These are phyloP conservation scores for Acanthamoeba healyi DNA, from an alignment of 208 protist genomes.

Conservation along the genomic window DNA sequence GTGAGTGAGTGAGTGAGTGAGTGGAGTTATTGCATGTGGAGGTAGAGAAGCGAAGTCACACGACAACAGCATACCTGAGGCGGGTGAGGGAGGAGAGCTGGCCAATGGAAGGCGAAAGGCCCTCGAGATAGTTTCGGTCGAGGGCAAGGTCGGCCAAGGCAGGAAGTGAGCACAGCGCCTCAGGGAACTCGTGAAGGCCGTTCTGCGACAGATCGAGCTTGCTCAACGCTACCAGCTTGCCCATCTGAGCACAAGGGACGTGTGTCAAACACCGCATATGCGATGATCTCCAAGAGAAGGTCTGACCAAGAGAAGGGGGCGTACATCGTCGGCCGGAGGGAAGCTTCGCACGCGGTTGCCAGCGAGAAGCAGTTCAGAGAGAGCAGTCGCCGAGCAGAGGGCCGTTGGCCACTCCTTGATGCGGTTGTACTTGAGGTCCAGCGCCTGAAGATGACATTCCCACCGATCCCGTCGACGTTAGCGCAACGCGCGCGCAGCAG, in stretches of 20 bases:
- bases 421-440: conserved; percentile 74
- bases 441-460: not conserved
- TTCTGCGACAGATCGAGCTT: conserved; percentile 68
- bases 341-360: conserved; percentile 53
- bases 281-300: too few species aligned
- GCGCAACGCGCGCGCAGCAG: too few species aligned
- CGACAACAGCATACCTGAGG: conserved; percentile 58
- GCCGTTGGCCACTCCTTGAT: conserved; percentile 1
- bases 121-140: conserved; percentile 48
- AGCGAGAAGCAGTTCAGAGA: conserved; percentile 29
- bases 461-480: too few species aligned
- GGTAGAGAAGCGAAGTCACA: too few species aligned
- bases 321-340: conserved; percentile 1
- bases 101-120: conserved; percentile 1
- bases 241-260: not conserved
- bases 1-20: too few species aligned
- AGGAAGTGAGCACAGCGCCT: conserved; percentile 41
- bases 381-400: conserved; percentile 24
- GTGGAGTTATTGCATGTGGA: too few species aligned
- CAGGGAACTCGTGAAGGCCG: conserved; percentile 31
- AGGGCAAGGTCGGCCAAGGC: conserved; percentile 45
- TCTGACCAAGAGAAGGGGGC: not conserved
- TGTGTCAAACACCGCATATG: too few species aligned
- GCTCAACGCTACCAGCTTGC: not conserved
- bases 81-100: conserved; percentile 33